Evolutionary conservation across 106 monocot species (phyloP).

Genomic region (Allium sativum): DNA sequence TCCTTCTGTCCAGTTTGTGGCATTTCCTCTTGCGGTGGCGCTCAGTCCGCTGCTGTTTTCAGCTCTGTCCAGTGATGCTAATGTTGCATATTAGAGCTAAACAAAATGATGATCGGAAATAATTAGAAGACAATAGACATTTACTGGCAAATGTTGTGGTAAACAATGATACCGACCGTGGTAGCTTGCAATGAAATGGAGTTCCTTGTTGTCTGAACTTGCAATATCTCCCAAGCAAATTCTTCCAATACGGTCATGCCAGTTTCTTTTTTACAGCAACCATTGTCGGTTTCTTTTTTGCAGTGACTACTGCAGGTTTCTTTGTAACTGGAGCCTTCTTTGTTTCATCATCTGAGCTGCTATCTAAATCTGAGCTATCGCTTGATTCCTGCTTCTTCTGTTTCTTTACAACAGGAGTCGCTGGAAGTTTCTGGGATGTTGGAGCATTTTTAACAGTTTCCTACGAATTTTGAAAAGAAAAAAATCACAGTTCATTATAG

Average conservation of each 20-base stretch:
- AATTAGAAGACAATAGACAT: neutral
- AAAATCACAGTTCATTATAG: neutral
- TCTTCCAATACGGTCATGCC: slow-evolving; percentile 69
- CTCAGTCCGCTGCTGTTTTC: too few relatives aligned
- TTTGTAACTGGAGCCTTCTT: slow-evolving; percentile 5
- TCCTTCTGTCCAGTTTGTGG: too few relatives aligned
- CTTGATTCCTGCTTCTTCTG: slow-evolving; percentile 33
- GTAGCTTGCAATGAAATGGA: slow-evolving; percentile 30
- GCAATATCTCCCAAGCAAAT: slow-evolving; percentile 87
- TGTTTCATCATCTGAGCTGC: slow-evolving; percentile 29
- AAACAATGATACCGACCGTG: slow-evolving; percentile 31
- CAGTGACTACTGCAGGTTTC: neutral
- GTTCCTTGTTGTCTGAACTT: slow-evolving; percentile 81
- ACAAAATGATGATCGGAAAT: slow-evolving; percentile 1
- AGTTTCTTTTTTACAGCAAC: too few relatives aligned
- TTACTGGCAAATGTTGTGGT: neutral
- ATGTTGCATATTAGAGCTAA: slow-evolving; percentile 62
- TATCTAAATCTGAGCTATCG: slow-evolving; percentile 42
- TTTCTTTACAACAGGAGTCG: slow-evolving; percentile 3
- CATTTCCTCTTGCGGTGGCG: too few relatives aligned
- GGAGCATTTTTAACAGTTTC: slow-evolving; percentile 5
- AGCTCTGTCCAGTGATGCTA: slow-evolving; percentile 60
- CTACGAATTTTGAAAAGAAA: neutral
- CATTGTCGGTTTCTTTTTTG: slow-evolving; percentile 14
- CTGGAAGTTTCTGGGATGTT: slow-evolving; percentile 13